A percentile compares a stretch with the other conserved stretches of the same genome.
Conservation (phyloP, 176 grass and related monocot genomes). For the Cymbopogon citratus region DNA sequence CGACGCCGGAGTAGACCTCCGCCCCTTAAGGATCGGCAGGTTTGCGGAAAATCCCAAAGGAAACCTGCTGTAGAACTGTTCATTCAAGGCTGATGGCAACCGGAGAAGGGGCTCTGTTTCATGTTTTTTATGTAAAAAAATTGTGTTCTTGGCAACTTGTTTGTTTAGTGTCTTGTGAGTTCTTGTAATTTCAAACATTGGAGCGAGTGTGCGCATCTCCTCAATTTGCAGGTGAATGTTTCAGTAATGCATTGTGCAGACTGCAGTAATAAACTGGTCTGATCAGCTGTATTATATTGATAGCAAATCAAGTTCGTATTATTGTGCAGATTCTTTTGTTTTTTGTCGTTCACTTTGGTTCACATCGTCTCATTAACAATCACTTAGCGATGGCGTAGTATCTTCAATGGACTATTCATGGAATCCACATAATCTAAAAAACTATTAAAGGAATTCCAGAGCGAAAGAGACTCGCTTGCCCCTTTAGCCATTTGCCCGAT, state of each 20-base stretch:
- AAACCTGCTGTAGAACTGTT: constrained; percentile 30
- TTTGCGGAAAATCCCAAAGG: constrained; percentile 46
- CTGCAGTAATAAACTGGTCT: not conserved
- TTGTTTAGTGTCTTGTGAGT: not conserved
- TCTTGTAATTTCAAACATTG: not conserved
- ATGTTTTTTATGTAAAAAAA: not conserved
- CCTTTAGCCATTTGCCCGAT: not conserved
- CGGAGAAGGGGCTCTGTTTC: not conserved
- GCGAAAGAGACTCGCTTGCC: not conserved
- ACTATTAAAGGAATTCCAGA: too few species aligned
- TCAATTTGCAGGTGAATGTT: not conserved
- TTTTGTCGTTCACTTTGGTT: not conserved
- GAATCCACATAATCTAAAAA: too few species aligned
- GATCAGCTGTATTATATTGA: not conserved
- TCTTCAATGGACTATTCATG: too few species aligned
- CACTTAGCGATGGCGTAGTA: not conserved
- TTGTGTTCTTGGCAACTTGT: not conserved
- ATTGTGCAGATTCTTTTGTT: not conserved
- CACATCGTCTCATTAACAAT: not conserved
- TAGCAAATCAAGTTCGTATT: not conserved
- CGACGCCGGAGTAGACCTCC: constrained; percentile 44
- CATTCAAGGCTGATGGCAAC: not conserved
- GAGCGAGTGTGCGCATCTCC: not conserved
- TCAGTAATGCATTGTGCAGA: not conserved
- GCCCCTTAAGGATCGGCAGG: constrained; percentile 42